phyloP scores from a whole-genome alignment of 148 eudicot species.

The Fagopyrum homotropicum region DNA sequence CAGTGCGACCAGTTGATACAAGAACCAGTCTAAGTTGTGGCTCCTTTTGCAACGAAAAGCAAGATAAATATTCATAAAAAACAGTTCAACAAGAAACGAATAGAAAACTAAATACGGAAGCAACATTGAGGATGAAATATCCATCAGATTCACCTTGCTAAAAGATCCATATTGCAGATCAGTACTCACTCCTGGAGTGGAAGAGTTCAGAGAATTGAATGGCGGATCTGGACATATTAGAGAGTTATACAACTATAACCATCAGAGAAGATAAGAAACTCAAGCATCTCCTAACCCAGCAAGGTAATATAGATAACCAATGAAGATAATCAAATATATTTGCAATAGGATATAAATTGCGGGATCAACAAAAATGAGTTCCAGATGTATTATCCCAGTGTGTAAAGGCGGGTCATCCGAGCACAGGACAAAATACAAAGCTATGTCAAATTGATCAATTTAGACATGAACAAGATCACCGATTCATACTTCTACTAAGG shows the following conservation, averaged over 20 bases:
- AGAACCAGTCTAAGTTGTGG: conserved; percentile 33
- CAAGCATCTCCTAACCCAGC: neutral
- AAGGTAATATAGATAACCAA: neutral
- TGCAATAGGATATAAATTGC: neutral
- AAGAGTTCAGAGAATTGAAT: no score
- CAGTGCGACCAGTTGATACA: conserved; percentile 36
- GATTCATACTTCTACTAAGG: conserved; percentile 48
- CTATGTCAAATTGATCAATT: neutral
- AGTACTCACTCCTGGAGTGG: no score
- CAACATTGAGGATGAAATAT: no score
- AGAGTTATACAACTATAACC: neutral
- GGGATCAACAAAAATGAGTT: neutral
- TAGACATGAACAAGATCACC: neutral
- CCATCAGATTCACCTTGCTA: no score
- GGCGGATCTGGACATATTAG: conserved; percentile 28
- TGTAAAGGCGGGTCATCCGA: neutral
- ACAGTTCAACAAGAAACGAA: no score
- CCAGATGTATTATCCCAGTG: neutral
- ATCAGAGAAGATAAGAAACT: neutral
- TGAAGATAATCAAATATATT: neutral
- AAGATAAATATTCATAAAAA: no score
- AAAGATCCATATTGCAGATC: no score
- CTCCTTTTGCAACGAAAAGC: conserved; percentile 35
- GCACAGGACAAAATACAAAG: neutral
- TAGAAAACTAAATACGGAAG: no score